Evolutionary conservation across 345 rosid genomes (phyloP).

Genomic region (Geranium brycei): DNA sequence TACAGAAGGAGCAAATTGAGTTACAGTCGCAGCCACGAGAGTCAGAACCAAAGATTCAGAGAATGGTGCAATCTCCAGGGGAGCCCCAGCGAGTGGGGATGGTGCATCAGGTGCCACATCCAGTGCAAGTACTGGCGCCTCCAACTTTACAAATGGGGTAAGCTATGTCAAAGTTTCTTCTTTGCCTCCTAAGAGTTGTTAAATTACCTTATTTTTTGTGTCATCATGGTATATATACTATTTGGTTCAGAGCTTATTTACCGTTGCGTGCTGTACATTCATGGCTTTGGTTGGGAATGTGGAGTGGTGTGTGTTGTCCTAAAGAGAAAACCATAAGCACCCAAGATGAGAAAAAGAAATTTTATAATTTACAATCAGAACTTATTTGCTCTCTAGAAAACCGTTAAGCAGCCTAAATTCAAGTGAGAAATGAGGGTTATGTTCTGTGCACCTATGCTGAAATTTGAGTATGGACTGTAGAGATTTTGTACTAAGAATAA

Average conservation of each 20-base stretch:
- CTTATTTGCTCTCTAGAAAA: neutral
- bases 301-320: neutral
- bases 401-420: too few species aligned
- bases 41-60: constrained; percentile 1
- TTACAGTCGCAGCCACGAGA: neutral
- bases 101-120: constrained; percentile 1
- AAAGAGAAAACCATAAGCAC: too few species aligned
- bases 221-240: neutral
- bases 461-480: neutral
- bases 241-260: neutral
- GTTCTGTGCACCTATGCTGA: neutral
- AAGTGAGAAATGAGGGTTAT: too few species aligned
- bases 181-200: neutral
- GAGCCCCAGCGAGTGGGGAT: neutral
- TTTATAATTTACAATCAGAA: too few species aligned
- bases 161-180: constrained; percentile 6
- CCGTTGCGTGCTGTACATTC: neutral
- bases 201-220: neutral
- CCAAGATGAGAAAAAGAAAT: too few species aligned
- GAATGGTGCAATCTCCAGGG: neutral
- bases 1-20: neutral
- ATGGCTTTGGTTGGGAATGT: neutral
- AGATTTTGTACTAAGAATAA: neutral
- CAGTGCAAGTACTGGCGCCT: constrained; percentile 19
- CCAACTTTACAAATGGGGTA: constrained; percentile 24